These are phyloP conservation scores for Pseudogymnoascus sp. DNA, from an alignment of 2,329 filamentous ascomycete species.

Conservation along the genomic window DNA sequence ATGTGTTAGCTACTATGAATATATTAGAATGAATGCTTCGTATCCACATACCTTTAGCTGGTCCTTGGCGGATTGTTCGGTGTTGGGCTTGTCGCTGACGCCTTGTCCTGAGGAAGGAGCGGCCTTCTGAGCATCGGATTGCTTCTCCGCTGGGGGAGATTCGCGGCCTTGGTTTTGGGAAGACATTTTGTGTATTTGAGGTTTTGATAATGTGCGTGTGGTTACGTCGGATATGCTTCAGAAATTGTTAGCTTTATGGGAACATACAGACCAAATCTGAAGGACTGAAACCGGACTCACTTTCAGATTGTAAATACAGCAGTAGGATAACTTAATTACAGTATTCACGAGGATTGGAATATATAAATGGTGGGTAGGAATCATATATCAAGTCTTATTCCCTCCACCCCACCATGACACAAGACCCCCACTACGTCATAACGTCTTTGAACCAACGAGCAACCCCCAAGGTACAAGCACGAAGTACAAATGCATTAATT, in stretches of 20 bases:
- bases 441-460: background rate
- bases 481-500: background rate
- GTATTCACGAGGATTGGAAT: background rate
- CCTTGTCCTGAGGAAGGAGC: conserved; percentile 50
- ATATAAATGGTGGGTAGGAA: background rate
- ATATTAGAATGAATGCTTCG: background rate
- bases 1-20: background rate
- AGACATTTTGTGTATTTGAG: conserved; percentile 19
- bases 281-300: background rate
- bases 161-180: conserved; percentile 61
- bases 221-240: conserved; percentile 2
- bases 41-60: conserved; percentile 36
- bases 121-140: conserved; percentile 50
- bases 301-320: background rate
- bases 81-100: conserved; percentile 43
- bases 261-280: background rate
- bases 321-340: background rate
- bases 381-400: background rate
- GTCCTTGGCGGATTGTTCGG: conserved; percentile 45
- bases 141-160: conserved; percentile 66
- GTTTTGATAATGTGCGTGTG: background rate
- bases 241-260: background rate
- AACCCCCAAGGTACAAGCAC: conserved; percentile 1
- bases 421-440: conserved; percentile 6
- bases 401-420: conserved; percentile 3